phyloP scores from a whole-genome alignment of 2,329 filamentous ascomycete species.

The Ophiostoma angusticollis region DNA sequence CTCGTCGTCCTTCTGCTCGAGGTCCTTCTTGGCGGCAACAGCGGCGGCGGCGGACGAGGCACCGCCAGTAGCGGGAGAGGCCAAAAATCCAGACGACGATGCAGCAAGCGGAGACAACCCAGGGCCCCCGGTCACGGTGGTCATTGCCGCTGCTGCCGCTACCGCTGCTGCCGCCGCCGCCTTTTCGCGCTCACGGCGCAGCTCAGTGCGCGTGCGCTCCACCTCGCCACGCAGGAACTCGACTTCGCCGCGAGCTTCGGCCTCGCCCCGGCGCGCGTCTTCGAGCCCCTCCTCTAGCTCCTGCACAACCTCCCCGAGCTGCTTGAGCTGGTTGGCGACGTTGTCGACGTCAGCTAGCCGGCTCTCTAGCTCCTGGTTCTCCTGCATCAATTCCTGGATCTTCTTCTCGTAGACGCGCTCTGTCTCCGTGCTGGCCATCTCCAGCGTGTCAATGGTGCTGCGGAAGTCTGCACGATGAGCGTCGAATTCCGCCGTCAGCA shows the following conservation, averaged over 20 bases:
- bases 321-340: conserved; percentile 82
- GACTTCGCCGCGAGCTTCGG: conserved; percentile 88
- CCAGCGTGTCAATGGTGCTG: conserved; percentile 90
- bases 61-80: conserved; percentile 13
- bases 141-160: conserved; percentile 15
- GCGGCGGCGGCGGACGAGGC: conserved; percentile 27
- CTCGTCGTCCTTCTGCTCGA: conserved; percentile 93
- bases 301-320: conserved; percentile 89
- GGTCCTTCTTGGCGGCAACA: conserved; percentile 48
- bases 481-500: conserved; percentile 90
- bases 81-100: too few relatives aligned
- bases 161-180: conserved; percentile 43
- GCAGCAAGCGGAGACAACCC: too few relatives aligned
- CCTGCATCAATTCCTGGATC: conserved; percentile 72
- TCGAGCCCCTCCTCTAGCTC: conserved; percentile 94
- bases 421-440: conserved; percentile 90
- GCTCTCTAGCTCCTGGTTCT: conserved; percentile 71
- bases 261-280: conserved; percentile 85
- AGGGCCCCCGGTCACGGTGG: too few relatives aligned
- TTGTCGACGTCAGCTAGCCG: conserved; percentile 80
- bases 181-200: conserved; percentile 80
- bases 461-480: conserved; percentile 89
- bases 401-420: conserved; percentile 91
- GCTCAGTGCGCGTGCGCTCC: conserved; percentile 75
- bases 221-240: conserved; percentile 93